Evolutionary conservation across 2,329 filamentous ascomycete genomes (phyloP), one percentile per base, ranked within the genome.

Genomic region (Xylaria hypoxylon): DNA sequence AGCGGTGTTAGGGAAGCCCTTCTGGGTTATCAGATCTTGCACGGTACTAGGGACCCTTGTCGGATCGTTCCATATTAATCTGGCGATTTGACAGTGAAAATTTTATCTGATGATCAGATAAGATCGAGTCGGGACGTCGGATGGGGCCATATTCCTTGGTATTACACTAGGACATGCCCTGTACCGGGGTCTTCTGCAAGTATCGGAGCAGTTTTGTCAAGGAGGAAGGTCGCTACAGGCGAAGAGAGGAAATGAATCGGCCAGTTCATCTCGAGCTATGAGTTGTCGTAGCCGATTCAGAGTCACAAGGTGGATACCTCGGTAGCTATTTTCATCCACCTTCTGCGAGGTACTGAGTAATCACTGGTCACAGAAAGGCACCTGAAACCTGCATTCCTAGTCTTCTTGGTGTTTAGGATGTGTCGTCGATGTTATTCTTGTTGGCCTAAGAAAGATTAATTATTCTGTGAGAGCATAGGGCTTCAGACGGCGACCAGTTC

Each of bases 91-190:
- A 31, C 15, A 7, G 24, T 60, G 53, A 65, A 66, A 68, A 58
- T 65, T 68, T 70, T 68, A 70, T 70, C 68, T 60, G 68, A 70
- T 70, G 58, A 72, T 72, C 71, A 70, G 74, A 76, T 76, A 75
- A 76, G 74, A 76, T 76, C 47, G 55, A 69, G 40, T 22, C 53
- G 59, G 59, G 52, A 52, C 67, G 15, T 60, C 56, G 62, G 68
- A 55, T 44, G 55, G 57, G 63, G 62, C 59, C 47, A 55, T 26
- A 44, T 38, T 33, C 45, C 72, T 74, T 74, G 71, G 72, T 68
- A 55, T 55, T 24, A 5, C 19, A 55, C 52, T 22, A 28, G 35
- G 35, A 42, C 26, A n/a, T 38, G 19, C 52, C 52, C 35, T 17
- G 19, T 59, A 51, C 66, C 28, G 31, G 68, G 71, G 60, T 64